phyloP scores from a whole-genome alignment of 768 basidiomycete genomes.

The Dendrothele bispora region DNA sequence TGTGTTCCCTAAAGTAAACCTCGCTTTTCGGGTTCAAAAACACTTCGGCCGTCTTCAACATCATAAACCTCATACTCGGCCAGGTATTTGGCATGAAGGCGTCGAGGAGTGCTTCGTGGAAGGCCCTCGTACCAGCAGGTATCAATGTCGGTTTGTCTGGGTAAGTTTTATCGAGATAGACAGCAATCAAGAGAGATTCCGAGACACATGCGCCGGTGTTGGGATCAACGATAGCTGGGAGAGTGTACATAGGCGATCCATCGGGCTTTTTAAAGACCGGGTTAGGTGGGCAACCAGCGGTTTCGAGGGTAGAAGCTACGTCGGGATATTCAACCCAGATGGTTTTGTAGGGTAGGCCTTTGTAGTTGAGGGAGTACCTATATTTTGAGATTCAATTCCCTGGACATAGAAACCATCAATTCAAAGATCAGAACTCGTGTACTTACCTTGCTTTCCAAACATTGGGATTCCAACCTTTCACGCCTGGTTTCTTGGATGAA shows the following conservation, averaged over 20 bases:
- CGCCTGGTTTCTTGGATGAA: too few species aligned
- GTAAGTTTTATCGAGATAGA: slow-evolving; percentile 51
- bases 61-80: too few species aligned
- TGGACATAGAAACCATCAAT: neutral
- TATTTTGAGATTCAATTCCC: too few species aligned
- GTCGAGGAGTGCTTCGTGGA: slow-evolving; percentile 37
- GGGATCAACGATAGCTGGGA: slow-evolving; percentile 52
- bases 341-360: slow-evolving; percentile 41
- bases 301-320: slow-evolving; percentile 34
- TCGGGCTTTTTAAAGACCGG: slow-evolving; percentile 33
- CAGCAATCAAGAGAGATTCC: slow-evolving; percentile 47
- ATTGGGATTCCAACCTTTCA: slow-evolving; percentile 29
- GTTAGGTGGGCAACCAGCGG: slow-evolving; percentile 34
- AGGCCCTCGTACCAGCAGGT: slow-evolving; percentile 33
- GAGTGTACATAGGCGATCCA: slow-evolving; percentile 37
- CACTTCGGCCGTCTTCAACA: too few species aligned
- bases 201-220: slow-evolving; percentile 34
- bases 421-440: too few species aligned
- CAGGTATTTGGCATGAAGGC: slow-evolving; percentile 13
- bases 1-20: too few species aligned
- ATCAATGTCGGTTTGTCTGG: slow-evolving; percentile 41
- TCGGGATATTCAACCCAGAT: slow-evolving; percentile 55
- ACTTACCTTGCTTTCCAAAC: slow-evolving; percentile 26
- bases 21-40: too few species aligned
- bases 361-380: slow-evolving; percentile 20